Percentiles rank a stretch among this genome's conserved stretches.
These are phyloP conservation scores for Starmerella kuoi DNA, from an alignment of 805 yeast genomes.

Conservation along the genomic window DNA sequence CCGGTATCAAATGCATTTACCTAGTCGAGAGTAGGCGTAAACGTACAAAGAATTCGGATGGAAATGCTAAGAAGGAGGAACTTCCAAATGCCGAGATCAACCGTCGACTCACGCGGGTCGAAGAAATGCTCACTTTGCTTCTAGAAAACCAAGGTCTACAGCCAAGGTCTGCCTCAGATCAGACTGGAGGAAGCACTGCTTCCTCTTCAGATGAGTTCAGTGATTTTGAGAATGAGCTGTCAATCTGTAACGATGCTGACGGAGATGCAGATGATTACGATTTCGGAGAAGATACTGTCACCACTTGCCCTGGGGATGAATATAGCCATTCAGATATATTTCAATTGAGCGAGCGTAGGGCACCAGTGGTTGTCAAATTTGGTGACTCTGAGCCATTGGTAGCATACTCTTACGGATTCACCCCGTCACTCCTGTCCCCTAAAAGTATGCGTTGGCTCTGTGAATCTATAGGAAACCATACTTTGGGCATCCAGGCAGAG, in stretches of 20 bases:
- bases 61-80: no score
- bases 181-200: background rate
- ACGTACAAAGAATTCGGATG: background rate
- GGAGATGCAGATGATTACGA: background rate
- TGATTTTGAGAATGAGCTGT: background rate
- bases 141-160: conserved; percentile 3
- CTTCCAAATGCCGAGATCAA: background rate
- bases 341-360: conserved; percentile 12
- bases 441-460: conserved; percentile 17
- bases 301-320: background rate
- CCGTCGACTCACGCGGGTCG: conserved; percentile 21
- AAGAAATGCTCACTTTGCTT: conserved; percentile 22
- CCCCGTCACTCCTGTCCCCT: conserved; percentile 13
- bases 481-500: conserved; percentile 14
- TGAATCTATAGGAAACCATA: conserved; percentile 13
- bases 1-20: conserved; percentile 58
- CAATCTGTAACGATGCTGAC: no score
- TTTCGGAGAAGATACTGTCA: background rate
- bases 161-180: background rate
- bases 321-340: conserved; percentile 3
- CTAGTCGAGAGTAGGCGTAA: conserved; percentile 18
- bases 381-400: conserved; percentile 13
- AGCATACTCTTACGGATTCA: conserved; percentile 17
- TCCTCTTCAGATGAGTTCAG: background rate
- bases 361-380: conserved; percentile 8